These are phyloP conservation scores for Colletotrichum spaethianum DNA, from an alignment of 2,329 filamentous ascomycete genomes.

Conservation along the genomic window DNA sequence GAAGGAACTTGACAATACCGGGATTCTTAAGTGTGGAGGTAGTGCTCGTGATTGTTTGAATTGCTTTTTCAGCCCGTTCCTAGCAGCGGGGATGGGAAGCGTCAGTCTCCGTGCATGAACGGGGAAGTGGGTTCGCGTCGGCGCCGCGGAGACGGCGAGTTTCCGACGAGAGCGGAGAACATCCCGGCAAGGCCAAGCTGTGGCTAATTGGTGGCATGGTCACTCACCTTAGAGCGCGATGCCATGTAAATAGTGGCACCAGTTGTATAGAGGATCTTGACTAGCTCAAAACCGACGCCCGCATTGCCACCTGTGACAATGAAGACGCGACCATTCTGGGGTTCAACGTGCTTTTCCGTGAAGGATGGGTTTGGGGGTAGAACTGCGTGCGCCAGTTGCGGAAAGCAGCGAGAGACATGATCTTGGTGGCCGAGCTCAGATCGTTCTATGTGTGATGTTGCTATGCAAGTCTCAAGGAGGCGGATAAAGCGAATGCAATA, in stretches of 20 bases:
- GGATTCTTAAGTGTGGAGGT: conserved; percentile 26
- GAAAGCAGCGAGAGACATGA: not conserved
- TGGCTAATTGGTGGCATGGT: conserved; percentile 36
- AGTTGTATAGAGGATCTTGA: conserved; percentile 65
- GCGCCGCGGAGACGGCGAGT: not conserved
- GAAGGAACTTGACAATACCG: conserved; percentile 51
- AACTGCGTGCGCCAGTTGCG: conserved; percentile 23
- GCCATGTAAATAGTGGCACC: conserved; percentile 69
- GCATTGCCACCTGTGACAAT: conserved; percentile 63
- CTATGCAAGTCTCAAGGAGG: not conserved
- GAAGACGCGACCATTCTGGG: conserved; percentile 50
- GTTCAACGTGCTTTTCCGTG: conserved; percentile 46
- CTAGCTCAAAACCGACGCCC: conserved; percentile 64
- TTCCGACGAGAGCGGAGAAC: not conserved
- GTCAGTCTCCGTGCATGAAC: not conserved
- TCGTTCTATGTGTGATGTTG: not conserved
- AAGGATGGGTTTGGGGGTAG: conserved; percentile 47
- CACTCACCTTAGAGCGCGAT: conserved; percentile 53
- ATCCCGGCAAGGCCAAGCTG: not conserved
- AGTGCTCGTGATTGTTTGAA: conserved; percentile 47
- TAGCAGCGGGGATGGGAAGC: conserved; percentile 20
- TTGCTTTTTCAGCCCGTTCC: conserved; percentile 50
- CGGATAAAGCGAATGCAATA: not conserved
- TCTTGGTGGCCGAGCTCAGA: not conserved
- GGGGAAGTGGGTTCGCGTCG: not conserved